Evolutionary conservation across 106 monocot species (phyloP).

Genomic region (Acorus calamus): DNA sequence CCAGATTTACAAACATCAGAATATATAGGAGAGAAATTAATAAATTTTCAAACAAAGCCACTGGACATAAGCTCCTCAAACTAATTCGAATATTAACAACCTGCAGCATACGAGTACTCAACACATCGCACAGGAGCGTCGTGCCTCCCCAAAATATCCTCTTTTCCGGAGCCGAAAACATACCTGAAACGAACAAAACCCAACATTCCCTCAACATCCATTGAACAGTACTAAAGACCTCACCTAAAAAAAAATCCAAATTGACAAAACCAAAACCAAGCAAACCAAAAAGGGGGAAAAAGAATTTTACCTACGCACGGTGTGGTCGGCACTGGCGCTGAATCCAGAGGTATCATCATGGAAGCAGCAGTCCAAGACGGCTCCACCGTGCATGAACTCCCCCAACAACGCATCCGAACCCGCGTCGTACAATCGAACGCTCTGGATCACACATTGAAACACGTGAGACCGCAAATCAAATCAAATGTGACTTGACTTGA

Average conservation of each 20-base stretch:
- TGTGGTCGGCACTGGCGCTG: constrained; percentile 64
- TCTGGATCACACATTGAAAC: constrained; percentile 28
- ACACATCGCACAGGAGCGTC: constrained; percentile 92
- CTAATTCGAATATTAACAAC: constrained; percentile 21
- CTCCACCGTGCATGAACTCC: constrained; percentile 72
- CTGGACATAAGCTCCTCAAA: too few species aligned
- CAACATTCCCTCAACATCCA: too few species aligned
- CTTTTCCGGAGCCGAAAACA: constrained; percentile 77
- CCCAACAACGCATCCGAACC: constrained; percentile 56
- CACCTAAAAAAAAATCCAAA: too few species aligned
- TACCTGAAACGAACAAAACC: constrained; percentile 27
- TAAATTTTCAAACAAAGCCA: too few species aligned
- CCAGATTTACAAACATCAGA: too few species aligned
- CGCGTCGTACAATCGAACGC: constrained; percentile 85
- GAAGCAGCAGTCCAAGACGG: constrained; percentile 97
- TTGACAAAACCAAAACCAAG: too few species aligned
- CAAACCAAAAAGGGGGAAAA: too few species aligned
- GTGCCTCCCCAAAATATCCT: constrained; percentile 84
- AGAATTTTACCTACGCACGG: constrained; percentile 55
- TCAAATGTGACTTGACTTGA: neutral
- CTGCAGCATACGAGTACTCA: constrained; percentile 94
- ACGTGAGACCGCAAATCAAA: neutral
- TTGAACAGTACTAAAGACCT: too few species aligned
- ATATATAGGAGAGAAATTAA: too few species aligned
- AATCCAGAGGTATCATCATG: constrained; percentile 94